phyloP scores from a whole-genome alignment of 2,329 filamentous ascomycete species.

The Stromatinia cepivora region DNA sequence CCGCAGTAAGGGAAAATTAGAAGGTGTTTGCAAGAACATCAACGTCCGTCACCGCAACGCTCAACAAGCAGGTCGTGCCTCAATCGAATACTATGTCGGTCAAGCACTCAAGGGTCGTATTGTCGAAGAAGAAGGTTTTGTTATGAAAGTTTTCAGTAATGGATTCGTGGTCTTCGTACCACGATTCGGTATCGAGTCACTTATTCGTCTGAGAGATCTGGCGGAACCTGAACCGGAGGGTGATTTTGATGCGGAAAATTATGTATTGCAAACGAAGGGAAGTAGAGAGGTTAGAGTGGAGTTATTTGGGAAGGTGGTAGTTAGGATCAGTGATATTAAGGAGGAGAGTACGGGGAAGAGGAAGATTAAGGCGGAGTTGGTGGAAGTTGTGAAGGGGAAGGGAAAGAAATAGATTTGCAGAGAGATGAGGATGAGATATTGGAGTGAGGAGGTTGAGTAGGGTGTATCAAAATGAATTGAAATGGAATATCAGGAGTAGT shows the following conservation, averaged over 20 bases:
- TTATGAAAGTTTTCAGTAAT: constrained; percentile 97
- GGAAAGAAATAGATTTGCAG: not conserved
- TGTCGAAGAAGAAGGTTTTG: constrained; percentile 85
- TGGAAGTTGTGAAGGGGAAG: constrained; percentile 37
- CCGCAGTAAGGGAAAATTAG: constrained; percentile 79
- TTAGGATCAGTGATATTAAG: constrained; percentile 87
- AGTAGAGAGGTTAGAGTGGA: constrained; percentile 64
- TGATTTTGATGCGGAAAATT: constrained; percentile 82
- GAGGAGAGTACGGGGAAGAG: constrained; percentile 96
- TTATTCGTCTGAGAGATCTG: constrained; percentile 84
- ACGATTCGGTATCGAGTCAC: constrained; percentile 88
- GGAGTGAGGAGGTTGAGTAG: too few relatives aligned
- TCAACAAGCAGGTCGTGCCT: constrained; percentile 89
- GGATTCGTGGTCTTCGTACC: constrained; percentile 97
- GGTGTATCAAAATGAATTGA: not conserved
- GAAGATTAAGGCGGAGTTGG: constrained; percentile 75
- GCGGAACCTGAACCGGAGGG: constrained; percentile 75
- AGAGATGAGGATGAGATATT: not conserved
- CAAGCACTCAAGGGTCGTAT: constrained; percentile 82
- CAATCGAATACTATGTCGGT: constrained; percentile 96
- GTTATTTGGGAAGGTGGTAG: constrained; percentile 87
- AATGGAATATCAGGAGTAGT: not conserved
- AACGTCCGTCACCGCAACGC: constrained; percentile 97
- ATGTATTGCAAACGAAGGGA: constrained; percentile 65
- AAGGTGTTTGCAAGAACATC: constrained; percentile 97